A percentile compares a stretch with the other conserved stretches of the same genome.
Conservation (phyloP, 306 rosid genomes). For the Spatholobus suberectus region DNA sequence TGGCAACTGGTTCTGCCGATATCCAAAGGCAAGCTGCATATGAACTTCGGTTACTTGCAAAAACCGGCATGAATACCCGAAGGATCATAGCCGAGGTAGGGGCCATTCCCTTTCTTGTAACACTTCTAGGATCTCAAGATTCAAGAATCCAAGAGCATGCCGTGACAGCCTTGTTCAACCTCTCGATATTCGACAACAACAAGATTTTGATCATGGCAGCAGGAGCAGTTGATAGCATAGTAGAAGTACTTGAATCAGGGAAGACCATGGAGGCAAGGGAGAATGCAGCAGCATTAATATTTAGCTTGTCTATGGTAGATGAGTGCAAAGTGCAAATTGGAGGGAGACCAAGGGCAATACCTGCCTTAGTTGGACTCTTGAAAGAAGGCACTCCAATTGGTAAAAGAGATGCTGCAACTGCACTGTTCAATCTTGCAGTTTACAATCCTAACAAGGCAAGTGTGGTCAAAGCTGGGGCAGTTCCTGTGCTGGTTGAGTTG, state of each 20-base stretch:
- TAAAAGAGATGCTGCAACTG: conserved; percentile 84
- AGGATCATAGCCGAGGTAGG: conserved; percentile 91
- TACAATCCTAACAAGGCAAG: conserved; percentile 70
- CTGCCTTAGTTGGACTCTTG: conserved; percentile 75
- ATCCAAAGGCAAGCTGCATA: conserved; percentile 92
- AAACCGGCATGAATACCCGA: conserved; percentile 80
- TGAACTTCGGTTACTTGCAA: conserved; percentile 82
- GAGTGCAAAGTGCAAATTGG: conserved; percentile 81
- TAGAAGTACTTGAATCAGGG: conserved; percentile 75
- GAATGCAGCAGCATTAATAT: conserved; percentile 89
- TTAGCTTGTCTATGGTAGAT: conserved; percentile 77
- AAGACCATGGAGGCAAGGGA: conserved; percentile 88
- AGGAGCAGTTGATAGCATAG: conserved; percentile 77
- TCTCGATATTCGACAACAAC: conserved; percentile 85
- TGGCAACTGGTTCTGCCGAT: conserved; percentile 89
- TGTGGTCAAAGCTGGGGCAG: conserved; percentile 65
- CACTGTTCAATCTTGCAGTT: conserved; percentile 78
- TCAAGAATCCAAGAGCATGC: conserved; percentile 91
- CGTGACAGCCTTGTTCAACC: conserved; percentile 85
- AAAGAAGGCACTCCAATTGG: conserved; percentile 83
- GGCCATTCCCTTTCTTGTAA: conserved; percentile 85
- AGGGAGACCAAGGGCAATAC: conserved; percentile 63
- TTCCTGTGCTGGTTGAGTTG: conserved; percentile 68
- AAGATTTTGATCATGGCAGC: conserved; percentile 86
- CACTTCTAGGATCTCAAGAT: conserved; percentile 66